Conservation (phyloP, 805 yeast genomes). For the Sungouiozyma ichnusensis region DNA sequence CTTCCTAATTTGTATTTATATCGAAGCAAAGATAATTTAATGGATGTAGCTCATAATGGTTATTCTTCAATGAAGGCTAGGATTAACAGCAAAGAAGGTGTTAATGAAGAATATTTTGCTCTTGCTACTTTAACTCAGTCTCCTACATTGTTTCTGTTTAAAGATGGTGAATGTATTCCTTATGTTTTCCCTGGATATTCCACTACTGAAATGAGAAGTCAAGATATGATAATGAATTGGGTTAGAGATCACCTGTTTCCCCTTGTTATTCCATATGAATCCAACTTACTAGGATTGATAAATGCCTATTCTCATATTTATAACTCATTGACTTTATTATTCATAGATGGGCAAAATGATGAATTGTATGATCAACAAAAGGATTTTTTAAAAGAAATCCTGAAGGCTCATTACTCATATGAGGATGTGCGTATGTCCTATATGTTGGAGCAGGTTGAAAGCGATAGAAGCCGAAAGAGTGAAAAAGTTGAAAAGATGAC, state of each 20-base stretch:
- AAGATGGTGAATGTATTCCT: conserved; percentile 44
- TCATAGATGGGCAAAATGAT: neutral
- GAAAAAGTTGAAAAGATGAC: conserved; percentile 36
- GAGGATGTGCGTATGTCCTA: conserved; percentile 34
- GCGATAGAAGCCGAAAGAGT: conserved; percentile 34
- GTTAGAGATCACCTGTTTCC: conserved; percentile 42
- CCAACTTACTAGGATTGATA: conserved; percentile 18
- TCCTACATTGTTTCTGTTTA: conserved; percentile 55
- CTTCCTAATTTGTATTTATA: conserved; percentile 47
- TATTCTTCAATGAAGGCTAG: conserved; percentile 31
- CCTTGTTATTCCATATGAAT: conserved; percentile 41
- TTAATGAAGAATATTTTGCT: conserved; percentile 37
- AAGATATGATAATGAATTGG: conserved; percentile 39
- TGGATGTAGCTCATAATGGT: conserved; percentile 32
- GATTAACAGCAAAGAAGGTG: conserved; percentile 31
- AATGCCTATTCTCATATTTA: conserved; percentile 11
- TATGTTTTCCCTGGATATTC: conserved; percentile 50
- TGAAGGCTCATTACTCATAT: conserved; percentile 38
- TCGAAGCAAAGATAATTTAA: conserved; percentile 39
- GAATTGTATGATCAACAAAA: conserved; percentile 8
- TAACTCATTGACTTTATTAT: conserved; percentile 12
- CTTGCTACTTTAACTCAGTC: conserved; percentile 45
- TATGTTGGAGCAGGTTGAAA: conserved; percentile 30
- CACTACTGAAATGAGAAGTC: conserved; percentile 51
- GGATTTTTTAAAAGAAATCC: conserved; percentile 14